phyloP scores from a whole-genome alignment of 208 protist species.

The Acanthamoeba culbertsoni region DNA sequence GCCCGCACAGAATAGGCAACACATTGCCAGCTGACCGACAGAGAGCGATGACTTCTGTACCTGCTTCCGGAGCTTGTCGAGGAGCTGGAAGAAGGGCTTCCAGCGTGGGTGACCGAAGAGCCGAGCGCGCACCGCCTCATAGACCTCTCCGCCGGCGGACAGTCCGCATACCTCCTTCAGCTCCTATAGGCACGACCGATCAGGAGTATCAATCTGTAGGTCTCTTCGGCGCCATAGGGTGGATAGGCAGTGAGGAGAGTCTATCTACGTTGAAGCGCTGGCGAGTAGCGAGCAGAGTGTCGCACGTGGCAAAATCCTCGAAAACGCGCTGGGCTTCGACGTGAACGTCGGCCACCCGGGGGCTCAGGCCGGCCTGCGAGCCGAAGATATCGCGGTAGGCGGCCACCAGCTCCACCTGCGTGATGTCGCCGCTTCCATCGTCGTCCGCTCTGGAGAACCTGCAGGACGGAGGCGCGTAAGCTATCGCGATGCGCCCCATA shows the following conservation, averaged over 20 bases:
- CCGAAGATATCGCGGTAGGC: neutral
- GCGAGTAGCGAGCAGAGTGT: neutral
- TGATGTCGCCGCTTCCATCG: neutral
- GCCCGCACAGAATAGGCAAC: too few species aligned
- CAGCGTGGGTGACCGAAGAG: neutral
- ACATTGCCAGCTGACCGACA: too few species aligned
- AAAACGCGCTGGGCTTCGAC: neutral
- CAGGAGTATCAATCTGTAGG: neutral
- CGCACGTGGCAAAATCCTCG: neutral
- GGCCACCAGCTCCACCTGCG: neutral
- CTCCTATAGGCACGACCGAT: neutral
- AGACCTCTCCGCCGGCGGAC: neutral
- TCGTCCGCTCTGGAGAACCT: neutral
- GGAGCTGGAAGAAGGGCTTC: neutral
- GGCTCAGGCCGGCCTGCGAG: neutral
- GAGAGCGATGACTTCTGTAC: neutral
- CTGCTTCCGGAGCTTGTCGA: conserved; percentile 2
- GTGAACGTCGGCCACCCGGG: neutral
- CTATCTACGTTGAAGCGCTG: neutral
- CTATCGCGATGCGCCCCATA: too few species aligned
- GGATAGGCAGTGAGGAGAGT: neutral
- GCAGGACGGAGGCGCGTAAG: too few species aligned
- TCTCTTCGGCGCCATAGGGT: neutral
- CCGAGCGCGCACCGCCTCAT: neutral
- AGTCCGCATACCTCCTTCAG: neutral